phyloP scores from a whole-genome alignment of 2,329 filamentous ascomycete genomes.

The Zelopaecilomyces penicillatus region DNA sequence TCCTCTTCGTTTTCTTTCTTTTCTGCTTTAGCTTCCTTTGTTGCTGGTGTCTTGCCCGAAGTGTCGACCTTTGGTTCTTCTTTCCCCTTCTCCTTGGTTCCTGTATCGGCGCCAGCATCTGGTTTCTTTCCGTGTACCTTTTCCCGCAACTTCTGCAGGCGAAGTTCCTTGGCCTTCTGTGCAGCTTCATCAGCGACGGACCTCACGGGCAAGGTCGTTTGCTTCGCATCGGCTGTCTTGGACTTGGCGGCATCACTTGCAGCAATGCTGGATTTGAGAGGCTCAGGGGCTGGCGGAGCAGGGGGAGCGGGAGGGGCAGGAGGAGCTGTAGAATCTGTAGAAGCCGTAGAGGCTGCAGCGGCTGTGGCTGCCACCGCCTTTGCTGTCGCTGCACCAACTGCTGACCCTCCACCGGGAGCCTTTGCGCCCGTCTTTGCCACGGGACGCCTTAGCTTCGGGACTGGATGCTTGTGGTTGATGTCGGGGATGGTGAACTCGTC shows the following conservation, averaged over 20 bases:
- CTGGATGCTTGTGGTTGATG: slow-evolving; percentile 43
- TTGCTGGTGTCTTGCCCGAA: slow-evolving; percentile 17
- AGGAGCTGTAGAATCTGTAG: slow-evolving; percentile 8
- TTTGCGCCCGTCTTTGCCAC: slow-evolving; percentile 17
- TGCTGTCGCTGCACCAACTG: slow-evolving; percentile 9
- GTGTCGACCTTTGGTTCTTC: slow-evolving; percentile 15
- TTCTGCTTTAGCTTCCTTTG: slow-evolving; percentile 1
- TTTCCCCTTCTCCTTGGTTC: slow-evolving; percentile 11
- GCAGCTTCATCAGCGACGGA: slow-evolving; percentile 59
- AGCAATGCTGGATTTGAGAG: slow-evolving; percentile 7
- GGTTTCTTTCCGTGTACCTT: slow-evolving; percentile 44
- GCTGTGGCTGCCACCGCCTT: slow-evolving; percentile 16
- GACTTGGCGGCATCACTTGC: slow-evolving; percentile 9
- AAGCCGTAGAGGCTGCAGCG: slow-evolving; percentile 8
- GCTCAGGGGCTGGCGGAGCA: slow-evolving; percentile 13
- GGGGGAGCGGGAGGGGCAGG: slow-evolving; percentile 16
- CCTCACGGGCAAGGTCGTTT: slow-evolving; percentile 35
- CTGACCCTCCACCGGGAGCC: slow-evolving; percentile 4
- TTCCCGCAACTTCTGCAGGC: slow-evolving; percentile 43
- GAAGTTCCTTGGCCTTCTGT: slow-evolving; percentile 52
- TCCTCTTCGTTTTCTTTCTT: slow-evolving; percentile 9
- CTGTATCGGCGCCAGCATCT: slow-evolving; percentile 11
- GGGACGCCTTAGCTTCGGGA: slow-evolving; percentile 24
- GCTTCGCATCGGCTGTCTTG: slow-evolving; percentile 18
- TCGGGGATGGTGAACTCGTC: slow-evolving; percentile 52